These are phyloP conservation scores for Ajuga chamaepitys DNA, from an alignment of 257 asterid species.

Conservation along the genomic window DNA sequence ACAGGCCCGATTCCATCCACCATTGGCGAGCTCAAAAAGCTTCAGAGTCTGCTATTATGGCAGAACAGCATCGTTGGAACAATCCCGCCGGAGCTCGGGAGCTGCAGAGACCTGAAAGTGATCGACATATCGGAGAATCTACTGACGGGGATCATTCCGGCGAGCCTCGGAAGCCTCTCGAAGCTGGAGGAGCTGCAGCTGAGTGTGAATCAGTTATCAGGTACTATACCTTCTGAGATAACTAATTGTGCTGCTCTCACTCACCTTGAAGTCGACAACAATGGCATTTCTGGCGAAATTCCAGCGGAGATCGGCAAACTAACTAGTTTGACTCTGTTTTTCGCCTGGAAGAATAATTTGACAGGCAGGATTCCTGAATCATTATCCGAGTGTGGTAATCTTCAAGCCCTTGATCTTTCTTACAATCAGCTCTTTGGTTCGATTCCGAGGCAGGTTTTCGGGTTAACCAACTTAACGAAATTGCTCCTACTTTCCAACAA, in stretches of 20 bases:
- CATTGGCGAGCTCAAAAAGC: conserved; percentile 58
- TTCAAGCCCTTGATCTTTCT: conserved; percentile 86
- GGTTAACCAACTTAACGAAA: conserved; percentile 60
- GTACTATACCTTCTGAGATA: conserved; percentile 65
- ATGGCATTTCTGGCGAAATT: conserved; percentile 62
- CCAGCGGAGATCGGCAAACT: conserved; percentile 60
- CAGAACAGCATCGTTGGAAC: conserved; percentile 74
- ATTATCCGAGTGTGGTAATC: conserved; percentile 52
- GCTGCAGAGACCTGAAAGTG: conserved; percentile 51
- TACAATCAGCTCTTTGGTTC: conserved; percentile 70
- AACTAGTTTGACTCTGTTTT: conserved; percentile 52
- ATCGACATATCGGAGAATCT: conserved; percentile 76
- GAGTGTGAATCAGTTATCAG: conserved; percentile 79
- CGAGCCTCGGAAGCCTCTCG: conserved; percentile 49
- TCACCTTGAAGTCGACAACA: conserved; percentile 90
- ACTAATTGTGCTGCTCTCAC: conserved; percentile 57
- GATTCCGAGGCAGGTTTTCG: conserved; percentile 60
- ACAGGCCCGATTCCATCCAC: conserved; percentile 62
- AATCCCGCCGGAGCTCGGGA: conserved; percentile 64
- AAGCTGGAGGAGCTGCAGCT: conserved; percentile 70
- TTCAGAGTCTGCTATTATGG: conserved; percentile 59
- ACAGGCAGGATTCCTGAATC: conserved; percentile 79
- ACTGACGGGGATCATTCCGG: conserved; percentile 60
- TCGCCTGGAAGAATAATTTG: conserved; percentile 88
- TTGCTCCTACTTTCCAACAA: conserved; percentile 65